Evolutionary conservation across 2,329 filamentous ascomycete species (phyloP), one percentile per base, ranked within the genome.

Genomic region (Coccinonectria pachysandricola): DNA sequence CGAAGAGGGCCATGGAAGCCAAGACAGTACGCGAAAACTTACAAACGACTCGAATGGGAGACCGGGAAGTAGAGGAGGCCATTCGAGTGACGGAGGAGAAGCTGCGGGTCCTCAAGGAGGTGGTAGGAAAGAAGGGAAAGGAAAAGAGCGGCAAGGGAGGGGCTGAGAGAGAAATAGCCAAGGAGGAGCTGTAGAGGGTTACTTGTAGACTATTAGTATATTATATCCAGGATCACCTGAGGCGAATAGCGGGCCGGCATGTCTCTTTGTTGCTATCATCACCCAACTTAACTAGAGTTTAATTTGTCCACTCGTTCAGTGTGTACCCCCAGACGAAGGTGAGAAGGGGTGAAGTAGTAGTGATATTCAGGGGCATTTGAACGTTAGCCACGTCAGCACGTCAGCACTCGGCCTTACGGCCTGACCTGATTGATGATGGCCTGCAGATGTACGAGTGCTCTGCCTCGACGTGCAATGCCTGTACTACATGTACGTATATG

Each of bases 41-140:
- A 24, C 58, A 62, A 7, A 62, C 70, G 31, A 65, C 71, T 39
- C 61, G 62, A 24, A 81, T 88, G 71, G 73, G 75, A 23, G 73
- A 82, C 42, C 64, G 72, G 17, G 78, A 91, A 49, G 69, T 93
- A 32, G 71, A 76, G 37, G 74, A 92, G 59, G 82, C 85, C 12
- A 88, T 95, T 34, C 64, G 71, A 28, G 72, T 93, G 15, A 95
- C 88, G 3, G 84, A 95, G 50, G 80, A 94, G 60, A 79, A 83
- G 46, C 59, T 98, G 16, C 68, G 71, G 29, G 71, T 80, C 21
- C 57, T 98, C 36, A 87, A 87, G 54, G 68, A 71, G 21, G 79
- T 84, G 15, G 68, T 71, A 36, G 68, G 65, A 48, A 74, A 66
- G n/a, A n/a, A n/a, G n/a, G n/a, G n/a, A n/a, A n/a, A n/a, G n/a